Percentiles rank a stretch among this genome's conserved stretches.
Conservation (phyloP, 179 eudicot genomes). For the Corrigiola litoralis region DNA sequence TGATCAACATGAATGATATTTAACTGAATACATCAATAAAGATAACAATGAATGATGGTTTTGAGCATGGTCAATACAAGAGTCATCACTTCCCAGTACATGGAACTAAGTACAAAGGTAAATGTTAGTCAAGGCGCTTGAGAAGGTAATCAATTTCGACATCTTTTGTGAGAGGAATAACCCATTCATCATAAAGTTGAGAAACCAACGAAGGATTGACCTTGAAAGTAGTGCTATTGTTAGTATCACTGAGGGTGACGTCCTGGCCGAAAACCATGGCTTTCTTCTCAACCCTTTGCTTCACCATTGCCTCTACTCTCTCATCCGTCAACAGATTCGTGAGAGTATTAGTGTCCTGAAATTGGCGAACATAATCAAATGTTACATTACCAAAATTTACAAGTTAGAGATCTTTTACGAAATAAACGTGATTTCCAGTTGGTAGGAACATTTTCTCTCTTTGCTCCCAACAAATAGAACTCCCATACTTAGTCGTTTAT, state of each 20-base stretch:
- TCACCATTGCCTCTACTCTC: slow-evolving; percentile 72
- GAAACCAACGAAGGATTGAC: slow-evolving; percentile 57
- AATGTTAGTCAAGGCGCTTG: slow-evolving; percentile 32
- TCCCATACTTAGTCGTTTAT: too few species aligned
- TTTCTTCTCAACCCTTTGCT: slow-evolving; percentile 76
- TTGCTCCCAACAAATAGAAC: too few species aligned
- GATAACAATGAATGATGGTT: slow-evolving; percentile 7
- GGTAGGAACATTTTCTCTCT: too few species aligned
- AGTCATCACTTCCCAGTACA: neutral
- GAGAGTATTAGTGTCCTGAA: slow-evolving; percentile 59
- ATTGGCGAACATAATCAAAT: neutral
- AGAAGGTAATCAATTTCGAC: slow-evolving; percentile 75
- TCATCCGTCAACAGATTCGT: slow-evolving; percentile 60
- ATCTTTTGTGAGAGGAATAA: slow-evolving; percentile 85
- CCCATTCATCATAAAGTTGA: slow-evolving; percentile 65
- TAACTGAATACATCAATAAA: neutral
- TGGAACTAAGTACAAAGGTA: neutral
- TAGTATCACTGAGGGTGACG: slow-evolving; percentile 36
- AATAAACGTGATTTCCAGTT: too few species aligned
- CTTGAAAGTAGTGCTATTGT: slow-evolving; percentile 34
- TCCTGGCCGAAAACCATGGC: slow-evolving; percentile 68
- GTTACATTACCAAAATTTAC: neutral
- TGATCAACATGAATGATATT: neutral
- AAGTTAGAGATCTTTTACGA: neutral
- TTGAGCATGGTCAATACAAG: neutral